Conservation (phyloP, 352 stramenopile species). For the Pythium sukuiense region DNA sequence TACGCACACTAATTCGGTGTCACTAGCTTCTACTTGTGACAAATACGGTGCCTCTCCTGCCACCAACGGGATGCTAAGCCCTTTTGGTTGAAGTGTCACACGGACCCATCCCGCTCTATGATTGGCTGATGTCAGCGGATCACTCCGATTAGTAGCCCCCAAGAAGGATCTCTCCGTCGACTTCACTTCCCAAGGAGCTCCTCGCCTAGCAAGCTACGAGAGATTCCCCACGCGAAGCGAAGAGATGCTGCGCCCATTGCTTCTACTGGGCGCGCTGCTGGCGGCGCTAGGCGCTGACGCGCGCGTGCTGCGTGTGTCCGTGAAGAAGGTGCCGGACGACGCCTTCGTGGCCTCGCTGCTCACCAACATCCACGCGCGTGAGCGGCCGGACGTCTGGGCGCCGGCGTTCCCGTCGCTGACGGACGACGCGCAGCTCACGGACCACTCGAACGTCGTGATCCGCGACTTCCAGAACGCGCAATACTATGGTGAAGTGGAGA, state of each 20-base stretch:
- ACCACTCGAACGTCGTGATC: constrained; percentile 69
- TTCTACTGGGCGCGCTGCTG: constrained; percentile 32
- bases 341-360: constrained; percentile 65
- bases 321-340: constrained; percentile 66
- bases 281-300: constrained; percentile 13
- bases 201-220: neutral
- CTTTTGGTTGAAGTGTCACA: constrained; percentile 25
- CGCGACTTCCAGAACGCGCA: constrained; percentile 92
- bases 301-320: constrained; percentile 60
- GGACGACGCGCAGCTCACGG: neutral
- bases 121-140: constrained; percentile 9
- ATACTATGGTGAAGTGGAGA: constrained; percentile 91
- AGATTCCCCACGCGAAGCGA: neutral
- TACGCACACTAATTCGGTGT: neutral
- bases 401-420: constrained; percentile 29
- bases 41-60: neutral
- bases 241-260: constrained; percentile 28
- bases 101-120: neutral
- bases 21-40: neutral
- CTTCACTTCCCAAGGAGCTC: constrained; percentile 2
- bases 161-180: neutral
- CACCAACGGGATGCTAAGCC: neutral
- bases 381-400: constrained; percentile 50
- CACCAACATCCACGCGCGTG: constrained; percentile 36
- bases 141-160: constrained; percentile 20